These are phyloP conservation scores for Sistotremastrum suecicum DNA, from an alignment of 768 basidiomycete species.

Conservation along the genomic window DNA sequence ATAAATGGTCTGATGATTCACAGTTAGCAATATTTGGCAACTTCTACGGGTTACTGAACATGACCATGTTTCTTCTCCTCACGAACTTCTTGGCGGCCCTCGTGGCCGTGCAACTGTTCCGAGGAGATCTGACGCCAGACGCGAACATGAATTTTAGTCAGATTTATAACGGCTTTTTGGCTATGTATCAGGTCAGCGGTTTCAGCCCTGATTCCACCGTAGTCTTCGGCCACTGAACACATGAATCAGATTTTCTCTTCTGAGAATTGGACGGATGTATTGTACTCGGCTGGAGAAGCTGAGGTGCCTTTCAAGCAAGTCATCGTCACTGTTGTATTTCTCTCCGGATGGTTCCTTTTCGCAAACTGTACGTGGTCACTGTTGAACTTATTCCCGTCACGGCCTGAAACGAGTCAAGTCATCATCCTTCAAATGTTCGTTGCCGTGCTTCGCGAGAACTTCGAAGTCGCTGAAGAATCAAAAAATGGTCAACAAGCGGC, in stretches of 20 bases:
- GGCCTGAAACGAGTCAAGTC: constrained; percentile 29
- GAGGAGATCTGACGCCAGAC: constrained; percentile 55
- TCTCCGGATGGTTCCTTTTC: constrained; percentile 79
- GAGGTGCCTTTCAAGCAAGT: constrained; percentile 57
- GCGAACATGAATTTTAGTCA: constrained; percentile 62
- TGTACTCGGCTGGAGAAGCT: constrained; percentile 47
- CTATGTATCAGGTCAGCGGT: constrained; percentile 43
- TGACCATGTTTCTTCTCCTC: constrained; percentile 79
- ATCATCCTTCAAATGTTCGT: constrained; percentile 93
- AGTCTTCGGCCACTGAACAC: not conserved
- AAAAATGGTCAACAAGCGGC: constrained; percentile 74
- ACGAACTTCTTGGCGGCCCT: constrained; percentile 81
- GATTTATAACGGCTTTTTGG: constrained; percentile 74
- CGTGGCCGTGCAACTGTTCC: constrained; percentile 68
- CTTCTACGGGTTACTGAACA: constrained; percentile 81
- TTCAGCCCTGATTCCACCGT: not conserved
- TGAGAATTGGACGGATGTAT: constrained; percentile 82
- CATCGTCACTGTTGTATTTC: constrained; percentile 53
- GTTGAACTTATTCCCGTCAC: not conserved
- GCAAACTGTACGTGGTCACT: constrained; percentile 58
- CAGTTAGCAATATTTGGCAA: constrained; percentile 86
- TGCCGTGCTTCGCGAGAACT: constrained; percentile 94
- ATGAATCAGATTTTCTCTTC: constrained; percentile 63
- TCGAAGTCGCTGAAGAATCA: constrained; percentile 79
- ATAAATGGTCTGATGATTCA: not conserved